Conservation (phyloP, 2,329 filamentous ascomycete genomes). For the Ampelomyces quisqualis region DNA sequence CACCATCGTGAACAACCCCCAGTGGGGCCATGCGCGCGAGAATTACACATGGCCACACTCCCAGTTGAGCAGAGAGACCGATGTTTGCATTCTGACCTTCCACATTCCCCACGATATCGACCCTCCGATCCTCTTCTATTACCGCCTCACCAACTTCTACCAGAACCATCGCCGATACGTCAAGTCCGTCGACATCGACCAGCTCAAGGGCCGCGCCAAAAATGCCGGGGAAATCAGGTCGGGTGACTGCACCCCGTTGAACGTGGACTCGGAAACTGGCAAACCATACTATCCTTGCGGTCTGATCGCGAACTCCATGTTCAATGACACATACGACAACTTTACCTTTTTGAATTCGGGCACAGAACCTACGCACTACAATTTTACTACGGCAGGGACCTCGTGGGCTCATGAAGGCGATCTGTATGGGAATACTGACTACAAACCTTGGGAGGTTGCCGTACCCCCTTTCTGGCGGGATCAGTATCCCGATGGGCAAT, state of each 20-base stretch:
- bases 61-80: constrained; percentile 36
- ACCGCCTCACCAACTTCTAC: constrained; percentile 96
- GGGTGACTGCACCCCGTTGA: constrained; percentile 76
- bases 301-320: constrained; percentile 92
- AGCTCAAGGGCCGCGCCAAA: constrained; percentile 73
- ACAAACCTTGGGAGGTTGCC: constrained; percentile 64
- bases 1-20: constrained; percentile 35
- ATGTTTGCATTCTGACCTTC: constrained; percentile 73
- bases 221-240: constrained; percentile 60
- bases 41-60: constrained; percentile 41
- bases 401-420: constrained; percentile 83
- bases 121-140: constrained; percentile 88
- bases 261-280: constrained; percentile 35
- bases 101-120: constrained; percentile 74
- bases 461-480: constrained; percentile 85
- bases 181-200: constrained; percentile 78
- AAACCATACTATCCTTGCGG: constrained; percentile 90
- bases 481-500: constrained; percentile 66
- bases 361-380: constrained; percentile 56
- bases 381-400: constrained; percentile 76
- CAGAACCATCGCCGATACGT: constrained; percentile 98
- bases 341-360: constrained; percentile 62
- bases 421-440: constrained; percentile 71
- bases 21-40: constrained; percentile 38
- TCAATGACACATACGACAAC: constrained; percentile 84